Evolutionary conservation across 1,284 basidiomycete genomes (phyloP).

Genomic region (Pterulicium gracile): DNA sequence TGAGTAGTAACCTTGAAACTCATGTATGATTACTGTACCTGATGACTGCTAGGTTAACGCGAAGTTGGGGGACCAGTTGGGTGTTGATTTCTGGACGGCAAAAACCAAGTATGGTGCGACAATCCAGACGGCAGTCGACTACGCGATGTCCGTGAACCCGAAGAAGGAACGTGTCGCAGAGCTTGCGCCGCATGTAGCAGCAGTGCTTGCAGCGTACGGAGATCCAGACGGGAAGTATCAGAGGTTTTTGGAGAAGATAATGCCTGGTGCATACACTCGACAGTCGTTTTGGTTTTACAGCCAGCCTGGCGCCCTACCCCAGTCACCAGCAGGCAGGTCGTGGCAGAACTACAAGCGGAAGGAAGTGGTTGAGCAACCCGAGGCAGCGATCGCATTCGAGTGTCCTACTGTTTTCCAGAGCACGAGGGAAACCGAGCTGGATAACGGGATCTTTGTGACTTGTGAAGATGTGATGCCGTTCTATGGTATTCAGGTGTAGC

Average conservation of each 20-base stretch:
- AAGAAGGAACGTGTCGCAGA: slow-evolving; percentile 32
- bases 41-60: slow-evolving; percentile 30
- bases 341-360: slow-evolving; percentile 9
- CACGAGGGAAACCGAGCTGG: slow-evolving; percentile 29
- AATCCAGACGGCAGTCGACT: slow-evolving; percentile 48
- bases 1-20: slow-evolving; percentile 21
- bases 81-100: slow-evolving; percentile 37
- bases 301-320: slow-evolving; percentile 26
- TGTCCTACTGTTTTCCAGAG: slow-evolving; percentile 32
- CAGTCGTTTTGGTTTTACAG: slow-evolving; percentile 43
- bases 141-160: slow-evolving; percentile 33
- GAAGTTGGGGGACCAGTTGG: slow-evolving; percentile 43
- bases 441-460: slow-evolving; percentile 35
- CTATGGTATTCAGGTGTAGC: slow-evolving; percentile 17
- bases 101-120: slow-evolving; percentile 42
- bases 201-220: slow-evolving; percentile 43
- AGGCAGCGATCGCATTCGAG: slow-evolving; percentile 18
- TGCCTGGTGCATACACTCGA: slow-evolving; percentile 21
- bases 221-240: slow-evolving; percentile 43
- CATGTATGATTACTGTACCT: slow-evolving; percentile 10
- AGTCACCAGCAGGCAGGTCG: too few species aligned
- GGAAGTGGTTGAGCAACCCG: slow-evolving; percentile 5
- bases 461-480: slow-evolving; percentile 33
- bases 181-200: slow-evolving; percentile 41
- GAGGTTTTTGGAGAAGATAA: slow-evolving; percentile 25